Evolutionary conservation across 2,329 filamentous ascomycete genomes (phyloP).

Genomic region (Pseudogymnoascus sp.): DNA sequence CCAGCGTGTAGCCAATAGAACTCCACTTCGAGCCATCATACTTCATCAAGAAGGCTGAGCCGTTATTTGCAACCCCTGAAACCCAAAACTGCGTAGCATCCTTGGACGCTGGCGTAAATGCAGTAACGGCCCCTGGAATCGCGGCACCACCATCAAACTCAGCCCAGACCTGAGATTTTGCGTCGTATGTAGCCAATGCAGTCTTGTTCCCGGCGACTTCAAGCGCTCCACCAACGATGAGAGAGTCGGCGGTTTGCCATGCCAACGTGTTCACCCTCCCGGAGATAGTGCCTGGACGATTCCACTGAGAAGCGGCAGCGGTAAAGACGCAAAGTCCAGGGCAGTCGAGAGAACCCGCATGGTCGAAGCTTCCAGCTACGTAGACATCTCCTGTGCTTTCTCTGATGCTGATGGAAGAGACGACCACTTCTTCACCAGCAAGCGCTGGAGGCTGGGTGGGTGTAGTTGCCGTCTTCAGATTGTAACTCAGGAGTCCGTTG

Average conservation of each 20-base stretch:
- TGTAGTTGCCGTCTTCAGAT: slow-evolving; percentile 60
- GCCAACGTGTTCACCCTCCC: slow-evolving; percentile 66
- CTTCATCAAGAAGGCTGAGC: slow-evolving; percentile 71
- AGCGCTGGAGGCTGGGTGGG: slow-evolving; percentile 69
- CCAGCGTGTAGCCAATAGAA: slow-evolving; percentile 56
- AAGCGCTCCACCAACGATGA: slow-evolving; percentile 74
- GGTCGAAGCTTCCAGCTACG: slow-evolving; percentile 78
- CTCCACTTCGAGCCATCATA: slow-evolving; percentile 69
- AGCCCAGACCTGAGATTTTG: slow-evolving; percentile 59
- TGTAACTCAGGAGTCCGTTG: slow-evolving; percentile 72
- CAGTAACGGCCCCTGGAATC: slow-evolving; percentile 74
- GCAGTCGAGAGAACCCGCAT: slow-evolving; percentile 76
- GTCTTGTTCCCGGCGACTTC: slow-evolving; percentile 56
- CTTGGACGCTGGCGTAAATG: slow-evolving; percentile 65
- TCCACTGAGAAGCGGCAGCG: slow-evolving; percentile 67
- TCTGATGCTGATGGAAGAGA: slow-evolving; percentile 68
- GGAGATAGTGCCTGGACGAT: slow-evolving; percentile 60
- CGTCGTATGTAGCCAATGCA: slow-evolving; percentile 67
- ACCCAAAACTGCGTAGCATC: slow-evolving; percentile 75
- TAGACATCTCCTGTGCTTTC: slow-evolving; percentile 69
- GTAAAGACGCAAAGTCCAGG: slow-evolving; percentile 76
- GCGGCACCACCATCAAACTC: slow-evolving; percentile 52
- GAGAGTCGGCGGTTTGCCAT: slow-evolving; percentile 65
- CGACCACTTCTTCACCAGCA: slow-evolving; percentile 60
- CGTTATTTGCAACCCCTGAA: slow-evolving; percentile 62